Evolutionary conservation across 306 rosid genomes (phyloP).

Genomic region (Prunus padus): DNA sequence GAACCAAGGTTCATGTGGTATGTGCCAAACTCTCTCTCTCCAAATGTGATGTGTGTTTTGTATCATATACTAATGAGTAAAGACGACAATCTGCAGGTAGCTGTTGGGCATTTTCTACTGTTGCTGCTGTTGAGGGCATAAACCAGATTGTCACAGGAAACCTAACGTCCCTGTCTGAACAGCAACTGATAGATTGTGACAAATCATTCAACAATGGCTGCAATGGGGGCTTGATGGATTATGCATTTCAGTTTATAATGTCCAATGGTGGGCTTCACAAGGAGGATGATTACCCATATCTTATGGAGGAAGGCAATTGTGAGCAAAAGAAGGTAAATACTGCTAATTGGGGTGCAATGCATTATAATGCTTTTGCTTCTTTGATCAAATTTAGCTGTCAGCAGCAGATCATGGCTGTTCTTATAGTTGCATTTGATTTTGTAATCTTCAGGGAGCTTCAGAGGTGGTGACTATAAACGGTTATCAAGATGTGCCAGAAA

Average conservation of each 20-base stretch:
- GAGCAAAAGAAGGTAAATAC: constrained; percentile 61
- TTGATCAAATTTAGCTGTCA: constrained; percentile 1
- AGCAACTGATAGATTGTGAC: constrained; percentile 49
- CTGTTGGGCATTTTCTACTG: constrained; percentile 57
- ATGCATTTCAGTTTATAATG: constrained; percentile 41
- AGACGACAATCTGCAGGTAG: constrained; percentile 35
- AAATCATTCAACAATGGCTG: constrained; percentile 46
- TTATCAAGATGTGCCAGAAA: constrained; percentile 78
- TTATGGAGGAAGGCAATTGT: constrained; percentile 87
- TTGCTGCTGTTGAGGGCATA: constrained; percentile 50
- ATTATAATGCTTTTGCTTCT: background rate
- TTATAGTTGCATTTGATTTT: background rate
- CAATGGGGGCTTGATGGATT: constrained; percentile 48
- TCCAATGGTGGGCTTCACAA: constrained; percentile 40
- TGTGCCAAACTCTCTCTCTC: constrained; percentile 9
- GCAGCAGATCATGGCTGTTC: background rate
- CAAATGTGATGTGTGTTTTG: background rate
- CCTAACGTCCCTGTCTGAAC: constrained; percentile 50
- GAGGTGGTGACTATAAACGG: constrained; percentile 70
- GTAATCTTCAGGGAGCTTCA: constrained; percentile 46
- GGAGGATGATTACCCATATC: constrained; percentile 53
- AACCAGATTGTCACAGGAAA: constrained; percentile 53
- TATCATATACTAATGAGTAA: background rate
- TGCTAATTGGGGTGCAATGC: background rate
- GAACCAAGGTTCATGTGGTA: constrained; percentile 58